Evolutionary conservation across 2,329 filamentous ascomycete species (phyloP).

Genomic region (Didymella exigua): DNA sequence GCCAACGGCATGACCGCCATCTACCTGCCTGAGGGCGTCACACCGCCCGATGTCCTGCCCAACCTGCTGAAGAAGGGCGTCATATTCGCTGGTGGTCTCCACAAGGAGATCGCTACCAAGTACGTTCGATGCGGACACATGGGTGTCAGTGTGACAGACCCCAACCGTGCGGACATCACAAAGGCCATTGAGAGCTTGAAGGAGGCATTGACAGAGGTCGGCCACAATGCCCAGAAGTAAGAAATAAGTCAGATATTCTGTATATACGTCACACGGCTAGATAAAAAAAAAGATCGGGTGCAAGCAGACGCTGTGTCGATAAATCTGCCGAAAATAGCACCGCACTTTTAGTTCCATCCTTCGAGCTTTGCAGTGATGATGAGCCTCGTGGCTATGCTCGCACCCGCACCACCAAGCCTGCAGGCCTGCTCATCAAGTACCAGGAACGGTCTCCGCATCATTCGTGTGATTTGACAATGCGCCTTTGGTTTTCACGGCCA

Average conservation of each 20-base stretch:
- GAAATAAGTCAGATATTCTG: not conserved
- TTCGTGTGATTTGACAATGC: not conserved
- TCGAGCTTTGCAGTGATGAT: not conserved
- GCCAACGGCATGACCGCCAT: slow-evolving; percentile 98
- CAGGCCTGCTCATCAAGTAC: not conserved
- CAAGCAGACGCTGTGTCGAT: not conserved
- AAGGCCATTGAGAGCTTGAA: slow-evolving; percentile 80
- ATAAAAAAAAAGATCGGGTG: too few relatives aligned
- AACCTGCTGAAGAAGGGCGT: slow-evolving; percentile 85
- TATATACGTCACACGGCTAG: slow-evolving; percentile 3
- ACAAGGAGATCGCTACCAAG: slow-evolving; percentile 91
- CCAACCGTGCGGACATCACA: slow-evolving; percentile 79
- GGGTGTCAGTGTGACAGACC: slow-evolving; percentile 90
- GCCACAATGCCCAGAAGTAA: slow-evolving; percentile 56
- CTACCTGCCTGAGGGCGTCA: slow-evolving; percentile 84
- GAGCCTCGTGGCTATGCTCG: slow-evolving; percentile 3
- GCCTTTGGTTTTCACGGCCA: not conserved
- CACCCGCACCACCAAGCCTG: too few relatives aligned
- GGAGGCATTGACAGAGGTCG: slow-evolving; percentile 74
- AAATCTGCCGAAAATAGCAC: slow-evolving; percentile 1
- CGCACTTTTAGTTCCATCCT: not conserved
- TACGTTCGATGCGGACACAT: slow-evolving; percentile 98
- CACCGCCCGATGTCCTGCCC: slow-evolving; percentile 81
- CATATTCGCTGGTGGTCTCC: slow-evolving; percentile 91
- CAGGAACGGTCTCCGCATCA: not conserved